Evolutionary conservation across 495 filamentous ascomycete species (phyloP), one percentile per base, ranked within the genome.

Genomic region (Tuber melanosporum): DNA sequence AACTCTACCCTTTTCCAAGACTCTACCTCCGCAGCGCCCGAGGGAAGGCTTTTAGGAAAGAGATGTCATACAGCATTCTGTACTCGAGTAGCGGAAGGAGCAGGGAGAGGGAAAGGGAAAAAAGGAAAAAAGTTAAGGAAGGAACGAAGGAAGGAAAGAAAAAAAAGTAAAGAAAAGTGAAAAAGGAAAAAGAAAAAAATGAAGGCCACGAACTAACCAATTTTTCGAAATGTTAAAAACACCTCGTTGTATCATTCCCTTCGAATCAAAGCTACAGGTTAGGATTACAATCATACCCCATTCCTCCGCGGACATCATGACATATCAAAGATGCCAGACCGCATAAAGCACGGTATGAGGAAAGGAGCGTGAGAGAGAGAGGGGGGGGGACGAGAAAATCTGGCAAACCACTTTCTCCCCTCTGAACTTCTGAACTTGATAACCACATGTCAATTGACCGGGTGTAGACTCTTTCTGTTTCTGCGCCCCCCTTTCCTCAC

Each of bases 191-290:
- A 22, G 8, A 52, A n/a, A 32, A 32, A 62, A 62, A 62, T 32
- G 10, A 26, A 32, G 8, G n/a, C 10, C 52, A 26, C 10, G n/a
- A 32, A 62, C 15, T 5, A 57, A 57, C n/a, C n/a, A 62, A 62
- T 62, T 62, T 10, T 26, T 32, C 22, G 12, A 32, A 62, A 62
- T 12, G 52, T 26, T 14, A 32, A 62, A 62, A 62, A 62, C 52
- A 62, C 52, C 52, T 62, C 52, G 52, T 62, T 26, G 52, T 14
- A 62, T 62, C 52, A 62, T 62, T 62, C n/a, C 52, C 52, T 26
- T 62, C 52, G n/a, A 62, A 62, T 62, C 52, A 66, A 66, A 32
- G 57, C 3, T 66, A 66, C 26, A 32, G 57, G 57, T 1, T 32
- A 10, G 12, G 10, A 66, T 66, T 32, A 66, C 57, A 32, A 32